phyloP scores from a whole-genome alignment of 1,284 basidiomycete genomes.

The Sporisorium iseilematis-ciliati region DNA sequence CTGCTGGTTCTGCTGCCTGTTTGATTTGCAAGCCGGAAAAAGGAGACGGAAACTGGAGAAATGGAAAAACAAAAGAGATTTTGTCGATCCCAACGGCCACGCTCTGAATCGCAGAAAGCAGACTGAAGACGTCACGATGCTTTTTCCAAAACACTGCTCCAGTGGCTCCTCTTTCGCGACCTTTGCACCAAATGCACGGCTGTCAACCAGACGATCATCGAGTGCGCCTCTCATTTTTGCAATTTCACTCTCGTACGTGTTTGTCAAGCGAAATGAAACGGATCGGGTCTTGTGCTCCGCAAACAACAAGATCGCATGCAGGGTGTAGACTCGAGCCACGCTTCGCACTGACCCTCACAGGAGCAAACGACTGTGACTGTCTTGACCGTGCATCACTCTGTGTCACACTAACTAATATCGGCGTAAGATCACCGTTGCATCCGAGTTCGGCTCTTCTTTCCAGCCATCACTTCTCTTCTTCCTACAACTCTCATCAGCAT shows the following conservation, averaged over 20 bases:
- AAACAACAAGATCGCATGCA: no score
- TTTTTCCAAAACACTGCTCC: neutral
- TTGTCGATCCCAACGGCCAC: conserved; percentile 23
- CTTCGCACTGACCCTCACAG: no score
- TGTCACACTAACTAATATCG: no score
- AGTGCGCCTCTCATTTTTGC: neutral
- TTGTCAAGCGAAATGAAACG: neutral
- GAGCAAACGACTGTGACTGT: no score
- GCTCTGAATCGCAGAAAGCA: conserved; percentile 17
- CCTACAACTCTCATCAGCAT: neutral
- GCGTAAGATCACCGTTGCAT: no score
- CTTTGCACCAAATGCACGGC: neutral
- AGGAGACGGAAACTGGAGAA: neutral
- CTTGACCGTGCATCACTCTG: no score
- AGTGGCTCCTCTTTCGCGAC: neutral
- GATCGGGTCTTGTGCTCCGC: neutral
- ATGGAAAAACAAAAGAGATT: neutral
- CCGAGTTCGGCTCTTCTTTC: no score
- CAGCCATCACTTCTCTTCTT: neutral
- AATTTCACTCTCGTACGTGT: conserved; percentile 1
- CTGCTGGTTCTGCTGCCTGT: neutral
- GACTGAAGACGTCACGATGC: conserved; percentile 29
- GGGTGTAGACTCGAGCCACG: no score
- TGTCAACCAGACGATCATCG: neutral
- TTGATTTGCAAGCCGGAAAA: neutral